Base-by-base conservation (phyloP, 305 asterid genomes). In the Stenogyne calaminthoides region DNA sequence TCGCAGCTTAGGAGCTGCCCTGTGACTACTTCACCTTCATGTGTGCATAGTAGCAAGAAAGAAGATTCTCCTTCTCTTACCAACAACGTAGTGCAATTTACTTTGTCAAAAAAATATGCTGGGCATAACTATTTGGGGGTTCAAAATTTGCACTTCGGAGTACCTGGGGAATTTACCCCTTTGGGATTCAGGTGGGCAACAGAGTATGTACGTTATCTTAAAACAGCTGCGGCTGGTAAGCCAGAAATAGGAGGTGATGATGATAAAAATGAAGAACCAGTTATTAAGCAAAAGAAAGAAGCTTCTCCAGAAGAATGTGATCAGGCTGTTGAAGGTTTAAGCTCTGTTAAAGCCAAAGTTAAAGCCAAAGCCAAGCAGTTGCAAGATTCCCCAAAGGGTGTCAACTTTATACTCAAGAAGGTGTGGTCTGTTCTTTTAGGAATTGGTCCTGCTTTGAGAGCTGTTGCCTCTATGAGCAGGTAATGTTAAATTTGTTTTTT, bases 241-340 rank as follows among this genome's bases (percentile, higher is more conserved):
- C 94, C 91, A 70, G 77, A 84, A 62, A 70, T 84, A 62, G 86
- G 80, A 63, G 83, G 81, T 14, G 77, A 75, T 55, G 83, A 84
- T 73, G 86, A 84, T 78, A 88, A 79, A 74, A 83, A 83, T 62
- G 89, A 87, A 80, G 91, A 87, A 81, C 42, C 84, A 15, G 81
- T 73, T 46, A 60, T 67, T 60, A 90, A 86, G 80, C 86, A 84
- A 84, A 92, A 90, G 88, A 95, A 89, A 82, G 98, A 92, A 75
- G 86, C 99, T 78, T 95, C 99, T n/a, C 96, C 98, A 9, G 99
- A 92, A 86, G 99, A 95, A 80, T 95, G 99, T 76, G 99, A 95
- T 77, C 94, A 90, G 78, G 98, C 99, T 37, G 97, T 92, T 73
- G 98, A 89, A 85, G 99, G 96, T 78, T 87, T 95, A 84, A 88